Base-by-base conservation (phyloP, 805 yeast species). In the Nakazawaea wyomingensis region DNA sequence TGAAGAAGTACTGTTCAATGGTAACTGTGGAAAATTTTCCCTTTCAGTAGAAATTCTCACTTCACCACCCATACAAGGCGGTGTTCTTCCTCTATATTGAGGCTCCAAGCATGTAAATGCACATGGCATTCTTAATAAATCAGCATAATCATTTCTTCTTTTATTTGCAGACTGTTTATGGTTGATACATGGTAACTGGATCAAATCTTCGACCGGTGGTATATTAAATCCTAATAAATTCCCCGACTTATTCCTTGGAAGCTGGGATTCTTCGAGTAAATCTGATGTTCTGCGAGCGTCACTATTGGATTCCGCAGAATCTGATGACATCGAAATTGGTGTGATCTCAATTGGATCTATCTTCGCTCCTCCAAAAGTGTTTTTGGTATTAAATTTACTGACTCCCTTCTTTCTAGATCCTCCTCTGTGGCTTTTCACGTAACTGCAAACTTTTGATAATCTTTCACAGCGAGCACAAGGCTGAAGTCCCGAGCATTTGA, bases 391-490 rank as follows among this genome's bases (percentile, higher is more conserved):
- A 4, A 38, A 37, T 37, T 52, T 61, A 47, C 60, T 66, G 18
- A 68, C 68, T 13, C 79, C 79, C 50, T 69, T 74, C 48, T 62
- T 71, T 35, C 80, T 55, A 5, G 78, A 68, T 1, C 80, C 80
- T 31, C 80, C 80, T 47, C 80, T 55, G 33, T 72, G 67, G 46
- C 77, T 70, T 50, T 70, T 71, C 4, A 74, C 79, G 49, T 71
- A 74, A 1, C 64, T 65, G 44, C 80, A 74, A 0, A 55, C 64
- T 44, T 61, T 62, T 14, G 56, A 51, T 4, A 54, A 37, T 41
- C 59, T 59, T 3, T 42, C 46, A 48, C 80, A 74, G 39, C 76
- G 55, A 6, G 59, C 54, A 53, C 80, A 74, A 1, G 80, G 80
- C 8, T 62, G 60, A 19, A 54, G 55, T 0, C 80, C 80, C 45